These are phyloP conservation scores for Craspedostauros australis DNA, from an alignment of 108 stramenopile species.

Conservation along the genomic window DNA sequence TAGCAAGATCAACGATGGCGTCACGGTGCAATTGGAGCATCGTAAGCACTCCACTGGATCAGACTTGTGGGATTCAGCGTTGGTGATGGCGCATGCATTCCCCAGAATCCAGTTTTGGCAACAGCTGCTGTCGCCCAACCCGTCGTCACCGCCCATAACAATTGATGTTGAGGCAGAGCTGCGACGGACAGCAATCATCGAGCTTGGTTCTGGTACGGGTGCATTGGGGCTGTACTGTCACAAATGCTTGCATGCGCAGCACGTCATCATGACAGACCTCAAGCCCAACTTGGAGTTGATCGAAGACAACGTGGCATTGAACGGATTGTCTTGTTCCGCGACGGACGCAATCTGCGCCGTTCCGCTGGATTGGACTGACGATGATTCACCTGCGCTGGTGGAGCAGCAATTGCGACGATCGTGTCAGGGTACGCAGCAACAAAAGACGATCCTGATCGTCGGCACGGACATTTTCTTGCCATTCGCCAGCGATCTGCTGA, in stretches of 20 bases:
- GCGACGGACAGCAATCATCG: background rate
- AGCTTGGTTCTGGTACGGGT: conserved; percentile 4
- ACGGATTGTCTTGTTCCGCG: too few species aligned
- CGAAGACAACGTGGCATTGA: background rate
- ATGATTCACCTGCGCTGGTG: too few species aligned
- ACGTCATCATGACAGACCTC: conserved; percentile 4
- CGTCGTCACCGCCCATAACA: background rate
- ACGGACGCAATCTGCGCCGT: background rate
- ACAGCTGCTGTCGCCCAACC: background rate
- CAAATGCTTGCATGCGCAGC: background rate
- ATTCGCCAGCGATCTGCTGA: background rate
- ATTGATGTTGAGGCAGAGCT: background rate
- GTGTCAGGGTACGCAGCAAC: background rate
- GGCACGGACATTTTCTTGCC: conserved; percentile 4
- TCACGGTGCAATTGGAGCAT: conserved; percentile 3
- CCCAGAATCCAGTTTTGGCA: too few species aligned
- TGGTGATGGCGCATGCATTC: background rate
- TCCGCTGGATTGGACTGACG: background rate
- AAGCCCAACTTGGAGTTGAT: background rate
- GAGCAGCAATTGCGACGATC: too few species aligned
- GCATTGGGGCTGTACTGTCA: background rate
- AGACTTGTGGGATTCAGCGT: conserved; percentile 4
- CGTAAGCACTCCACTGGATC: conserved; percentile 1
- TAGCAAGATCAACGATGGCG: background rate
- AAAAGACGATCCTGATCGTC: background rate